Base-by-base conservation (phyloP, 345 rosid genomes). In the Cochlearia excelsa region DNA sequence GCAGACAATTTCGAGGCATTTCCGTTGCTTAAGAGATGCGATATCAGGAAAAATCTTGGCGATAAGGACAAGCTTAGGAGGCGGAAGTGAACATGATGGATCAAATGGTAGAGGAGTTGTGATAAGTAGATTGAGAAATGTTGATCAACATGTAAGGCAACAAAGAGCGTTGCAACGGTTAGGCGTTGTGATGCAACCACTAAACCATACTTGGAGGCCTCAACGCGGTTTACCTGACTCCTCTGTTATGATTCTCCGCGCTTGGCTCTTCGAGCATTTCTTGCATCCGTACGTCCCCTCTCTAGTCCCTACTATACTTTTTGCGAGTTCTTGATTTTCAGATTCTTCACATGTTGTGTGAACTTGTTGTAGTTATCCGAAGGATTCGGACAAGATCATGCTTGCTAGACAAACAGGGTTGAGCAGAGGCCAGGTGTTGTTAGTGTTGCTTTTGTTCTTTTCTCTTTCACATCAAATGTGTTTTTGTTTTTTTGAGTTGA, bases 241-340 rank as follows among this genome's bases (percentile, higher is more conserved):
- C 59, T 87, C 99, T 40, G 96, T 93, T 59, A 79, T 95, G 26
- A 47, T 87, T 57, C 99, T 93, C 65, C 99, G 99, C 7, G 96
- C 99, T 55, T 89, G 99, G 99, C 82, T 93, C 26, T 93, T 93
- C 35, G 99, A 93, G 81, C 99, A 93, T 84, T 89, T 93, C 68
- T 97, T 93, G 65, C 94, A 93, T 43, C 99, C 97, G 97, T 93
- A 85, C 78, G 72, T 72, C 63, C 46, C 6, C 23, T 16, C 23
- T 16, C 23, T 16, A 16, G 23, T 16, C 23, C 37, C 59, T 48
- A 30, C 47, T 28, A 39, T n/a, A 26, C 30, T 61, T 61, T 31
- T 34, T 51, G 55, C 0, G 23, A 16, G 23, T 16, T 16, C 23
- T 16, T 16, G 23, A 16, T 16, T 16, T 16, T 16, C 23, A 16